phyloP scores from a whole-genome alignment of 2,329 filamentous ascomycete genomes.

The Penicillium sp. region DNA sequence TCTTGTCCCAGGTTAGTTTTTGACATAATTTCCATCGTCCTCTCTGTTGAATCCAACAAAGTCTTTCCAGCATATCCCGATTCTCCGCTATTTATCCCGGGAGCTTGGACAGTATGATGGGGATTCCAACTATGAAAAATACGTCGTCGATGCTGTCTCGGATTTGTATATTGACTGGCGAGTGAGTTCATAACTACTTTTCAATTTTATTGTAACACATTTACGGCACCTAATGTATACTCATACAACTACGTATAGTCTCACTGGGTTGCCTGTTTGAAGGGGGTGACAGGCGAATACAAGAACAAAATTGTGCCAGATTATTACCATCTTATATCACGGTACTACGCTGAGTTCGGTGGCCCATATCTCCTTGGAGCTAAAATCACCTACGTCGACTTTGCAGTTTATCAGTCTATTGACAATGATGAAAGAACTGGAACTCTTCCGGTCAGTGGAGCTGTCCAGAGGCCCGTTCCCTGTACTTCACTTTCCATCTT shows the following conservation, averaged over 20 bases:
- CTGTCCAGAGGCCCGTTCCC: not conserved
- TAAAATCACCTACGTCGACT: constrained; percentile 36
- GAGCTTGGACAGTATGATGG: constrained; percentile 36
- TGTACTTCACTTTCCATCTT: not conserved
- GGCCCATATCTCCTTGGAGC: constrained; percentile 39
- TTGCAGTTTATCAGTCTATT: constrained; percentile 38
- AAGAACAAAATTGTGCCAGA: constrained; percentile 24
- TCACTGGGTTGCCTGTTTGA: constrained; percentile 27
- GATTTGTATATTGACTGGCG: constrained; percentile 42
- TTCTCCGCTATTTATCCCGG: constrained; percentile 34
- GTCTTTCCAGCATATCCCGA: constrained; percentile 26
- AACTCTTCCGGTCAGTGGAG: constrained; percentile 26
- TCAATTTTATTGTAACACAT: no score
- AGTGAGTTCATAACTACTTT: constrained; percentile 28
- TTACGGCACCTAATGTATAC: no score
- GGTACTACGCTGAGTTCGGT: constrained; percentile 26
- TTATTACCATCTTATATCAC: constrained; percentile 29
- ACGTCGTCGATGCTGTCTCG: constrained; percentile 33
- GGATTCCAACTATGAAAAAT: constrained; percentile 35
- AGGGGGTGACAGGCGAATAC: constrained; percentile 25
- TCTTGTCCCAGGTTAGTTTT: constrained; percentile 22
- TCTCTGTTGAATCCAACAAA: not conserved
- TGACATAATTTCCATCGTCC: not conserved
- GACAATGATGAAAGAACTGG: constrained; percentile 35
- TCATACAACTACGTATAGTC: constrained; percentile 8